A percentile compares a stretch with the other conserved stretches of the same genome.
These are phyloP conservation scores for Apocynum venetum DNA, from an alignment of 257 asterid species.

Conservation along the genomic window DNA sequence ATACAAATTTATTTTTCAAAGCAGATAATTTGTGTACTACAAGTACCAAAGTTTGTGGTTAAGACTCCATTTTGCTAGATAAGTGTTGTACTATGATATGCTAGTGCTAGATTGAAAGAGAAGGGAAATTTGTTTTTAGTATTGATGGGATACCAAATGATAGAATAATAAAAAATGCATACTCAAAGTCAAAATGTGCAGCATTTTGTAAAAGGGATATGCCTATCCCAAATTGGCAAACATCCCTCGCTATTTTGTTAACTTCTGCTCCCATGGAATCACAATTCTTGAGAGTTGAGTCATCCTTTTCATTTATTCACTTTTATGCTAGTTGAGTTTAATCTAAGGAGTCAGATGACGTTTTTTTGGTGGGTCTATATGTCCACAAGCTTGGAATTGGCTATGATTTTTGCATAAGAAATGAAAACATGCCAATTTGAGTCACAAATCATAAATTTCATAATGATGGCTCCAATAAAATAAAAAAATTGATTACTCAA, in stretches of 20 bases:
- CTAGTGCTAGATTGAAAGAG: neutral
- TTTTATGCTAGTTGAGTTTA: neutral
- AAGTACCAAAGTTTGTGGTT: too few relatives aligned
- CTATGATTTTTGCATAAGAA: neutral
- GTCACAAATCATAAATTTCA: neutral
- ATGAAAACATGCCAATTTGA: neutral
- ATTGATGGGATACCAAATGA: constrained; percentile 1
- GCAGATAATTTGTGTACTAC: neutral
- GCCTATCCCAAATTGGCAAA: neutral
- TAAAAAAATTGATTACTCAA: neutral
- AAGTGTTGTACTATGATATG: neutral
- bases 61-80: neutral
- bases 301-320: neutral
- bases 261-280: neutral
- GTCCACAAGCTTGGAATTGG: neutral
- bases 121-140: neutral
- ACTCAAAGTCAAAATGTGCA: neutral
- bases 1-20: too few relatives aligned
- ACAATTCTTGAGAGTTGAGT: neutral
- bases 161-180: neutral
- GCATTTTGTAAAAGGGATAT: neutral
- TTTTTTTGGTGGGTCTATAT: neutral
- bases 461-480: too few relatives aligned
- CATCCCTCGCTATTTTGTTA: too few relatives aligned
- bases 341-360: neutral